Conservation (phyloP, 805 yeast species). For the Saturnispora sanitii region DNA sequence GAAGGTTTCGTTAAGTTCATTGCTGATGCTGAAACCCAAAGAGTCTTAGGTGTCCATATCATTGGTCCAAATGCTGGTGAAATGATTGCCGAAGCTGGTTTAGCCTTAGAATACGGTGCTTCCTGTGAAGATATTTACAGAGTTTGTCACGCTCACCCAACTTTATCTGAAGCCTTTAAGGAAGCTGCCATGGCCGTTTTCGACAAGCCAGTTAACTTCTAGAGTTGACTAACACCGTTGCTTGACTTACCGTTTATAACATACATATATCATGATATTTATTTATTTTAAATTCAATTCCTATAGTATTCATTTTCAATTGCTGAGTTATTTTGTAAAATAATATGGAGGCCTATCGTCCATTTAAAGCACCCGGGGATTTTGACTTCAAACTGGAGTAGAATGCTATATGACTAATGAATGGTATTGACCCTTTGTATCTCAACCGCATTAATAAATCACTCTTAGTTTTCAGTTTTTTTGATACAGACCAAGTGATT, state of each 20-base stretch:
- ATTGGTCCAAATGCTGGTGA: slow-evolving; percentile 99
- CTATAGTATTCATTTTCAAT: too few species aligned
- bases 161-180: slow-evolving; percentile 94
- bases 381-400: too few species aligned
- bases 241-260: neutral
- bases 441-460: too few species aligned
- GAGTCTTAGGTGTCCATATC: slow-evolving; percentile 93
- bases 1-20: slow-evolving; percentile 95
- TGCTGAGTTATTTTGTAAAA: too few species aligned
- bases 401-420: too few species aligned
- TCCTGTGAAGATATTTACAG: slow-evolving; percentile 96
- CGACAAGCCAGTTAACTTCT: slow-evolving; percentile 85
- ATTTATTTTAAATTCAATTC: too few species aligned
- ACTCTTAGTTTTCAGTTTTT: too few species aligned
- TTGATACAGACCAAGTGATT: too few species aligned
- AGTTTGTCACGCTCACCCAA: slow-evolving; percentile 98
- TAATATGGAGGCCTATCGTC: too few species aligned
- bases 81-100: slow-evolving; percentile 97
- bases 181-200: slow-evolving; percentile 94
- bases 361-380: too few species aligned
- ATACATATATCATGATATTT: neutral
- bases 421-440: too few species aligned
- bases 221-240: slow-evolving; percentile 15
- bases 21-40: slow-evolving; percentile 95
- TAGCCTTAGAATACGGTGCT: slow-evolving; percentile 98